Conservation (phyloP, 768 basidiomycete species). For the Psilocybe azurescens region DNA sequence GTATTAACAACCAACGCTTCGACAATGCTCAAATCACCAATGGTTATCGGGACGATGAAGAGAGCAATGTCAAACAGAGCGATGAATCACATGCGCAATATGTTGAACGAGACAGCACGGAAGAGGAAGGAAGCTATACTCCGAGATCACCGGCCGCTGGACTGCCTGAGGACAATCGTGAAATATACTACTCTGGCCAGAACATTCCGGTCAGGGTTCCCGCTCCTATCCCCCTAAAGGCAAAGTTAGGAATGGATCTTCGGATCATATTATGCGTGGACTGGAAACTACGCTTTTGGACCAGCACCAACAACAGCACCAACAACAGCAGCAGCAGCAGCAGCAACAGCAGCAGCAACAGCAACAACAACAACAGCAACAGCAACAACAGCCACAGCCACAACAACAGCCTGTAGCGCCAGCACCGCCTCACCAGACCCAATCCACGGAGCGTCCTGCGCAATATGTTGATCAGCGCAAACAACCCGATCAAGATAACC, state of each 20-base stretch:
- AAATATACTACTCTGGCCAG: slow-evolving; percentile 32
- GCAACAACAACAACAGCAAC: slow-evolving; percentile 22
- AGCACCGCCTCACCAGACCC: slow-evolving; percentile 22
- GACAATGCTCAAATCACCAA: slow-evolving; percentile 33
- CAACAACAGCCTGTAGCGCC: slow-evolving; percentile 15
- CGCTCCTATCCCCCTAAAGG: slow-evolving; percentile 38
- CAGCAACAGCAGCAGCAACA: slow-evolving; percentile 23
- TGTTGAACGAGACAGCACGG: slow-evolving; percentile 42
- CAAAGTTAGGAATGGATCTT: slow-evolving; percentile 60
- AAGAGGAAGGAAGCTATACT: slow-evolving; percentile 64
- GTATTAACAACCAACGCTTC: slow-evolving; percentile 27
- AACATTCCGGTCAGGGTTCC: slow-evolving; percentile 27
- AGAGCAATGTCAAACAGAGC: slow-evolving; percentile 23
- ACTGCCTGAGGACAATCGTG: slow-evolving; percentile 51
- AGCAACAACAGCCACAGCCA: slow-evolving; percentile 27
- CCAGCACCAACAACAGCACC: slow-evolving; percentile 22
- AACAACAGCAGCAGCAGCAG: slow-evolving; percentile 19
- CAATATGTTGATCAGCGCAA: slow-evolving; percentile 25
- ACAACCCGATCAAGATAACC: slow-evolving; percentile 9
- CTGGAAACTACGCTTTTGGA: slow-evolving; percentile 64
- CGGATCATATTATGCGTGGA: slow-evolving; percentile 64
- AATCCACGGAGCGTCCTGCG: slow-evolving; percentile 24
- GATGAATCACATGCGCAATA: slow-evolving; percentile 36
- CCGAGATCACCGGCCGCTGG: slow-evolving; percentile 69
- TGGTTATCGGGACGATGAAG: slow-evolving; percentile 43